phyloP scores from a whole-genome alignment of 495 filamentous ascomycete species.

The Podospora pseudoanserina region DNA sequence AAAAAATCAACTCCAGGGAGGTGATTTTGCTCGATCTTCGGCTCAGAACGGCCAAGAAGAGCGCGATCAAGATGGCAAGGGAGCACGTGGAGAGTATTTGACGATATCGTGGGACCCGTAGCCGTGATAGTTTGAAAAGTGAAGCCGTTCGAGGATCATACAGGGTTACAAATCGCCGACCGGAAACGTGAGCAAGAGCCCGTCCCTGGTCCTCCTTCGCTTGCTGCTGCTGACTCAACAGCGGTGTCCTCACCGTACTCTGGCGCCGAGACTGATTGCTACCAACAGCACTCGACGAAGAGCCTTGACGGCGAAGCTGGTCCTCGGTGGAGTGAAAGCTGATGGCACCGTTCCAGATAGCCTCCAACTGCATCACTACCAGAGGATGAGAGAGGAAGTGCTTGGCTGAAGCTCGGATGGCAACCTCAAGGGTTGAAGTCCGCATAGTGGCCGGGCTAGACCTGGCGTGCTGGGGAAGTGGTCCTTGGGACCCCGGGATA shows the following conservation, averaged over 20 bases:
- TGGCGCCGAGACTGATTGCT: slow-evolving; percentile 31
- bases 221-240: slow-evolving; percentile 37
- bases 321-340: slow-evolving; percentile 87
- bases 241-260: slow-evolving; percentile 39
- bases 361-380: slow-evolving; percentile 87
- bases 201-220: slow-evolving; percentile 36
- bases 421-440: slow-evolving; percentile 85
- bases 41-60: slow-evolving; percentile 73
- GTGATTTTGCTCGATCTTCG: slow-evolving; percentile 72
- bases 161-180: slow-evolving; percentile 73
- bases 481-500: slow-evolving; percentile 47
- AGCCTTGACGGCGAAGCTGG: slow-evolving; percentile 61
- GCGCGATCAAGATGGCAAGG: slow-evolving; percentile 71
- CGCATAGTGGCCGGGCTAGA: slow-evolving; percentile 56
- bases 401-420: slow-evolving; percentile 85
- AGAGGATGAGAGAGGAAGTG: slow-evolving; percentile 84
- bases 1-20: slow-evolving; percentile 78
- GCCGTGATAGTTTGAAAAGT: slow-evolving; percentile 80
- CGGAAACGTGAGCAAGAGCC: slow-evolving; percentile 30
- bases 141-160: slow-evolving; percentile 89
- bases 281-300: slow-evolving; percentile 17
- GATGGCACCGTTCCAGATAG: slow-evolving; percentile 92
- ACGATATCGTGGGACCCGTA: slow-evolving; percentile 86
- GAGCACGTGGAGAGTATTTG: slow-evolving; percentile 84
- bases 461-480: slow-evolving; percentile 34